phyloP scores from a whole-genome alignment of 202 grass and related monocot species.

The Saccharum hybrid region DNA sequence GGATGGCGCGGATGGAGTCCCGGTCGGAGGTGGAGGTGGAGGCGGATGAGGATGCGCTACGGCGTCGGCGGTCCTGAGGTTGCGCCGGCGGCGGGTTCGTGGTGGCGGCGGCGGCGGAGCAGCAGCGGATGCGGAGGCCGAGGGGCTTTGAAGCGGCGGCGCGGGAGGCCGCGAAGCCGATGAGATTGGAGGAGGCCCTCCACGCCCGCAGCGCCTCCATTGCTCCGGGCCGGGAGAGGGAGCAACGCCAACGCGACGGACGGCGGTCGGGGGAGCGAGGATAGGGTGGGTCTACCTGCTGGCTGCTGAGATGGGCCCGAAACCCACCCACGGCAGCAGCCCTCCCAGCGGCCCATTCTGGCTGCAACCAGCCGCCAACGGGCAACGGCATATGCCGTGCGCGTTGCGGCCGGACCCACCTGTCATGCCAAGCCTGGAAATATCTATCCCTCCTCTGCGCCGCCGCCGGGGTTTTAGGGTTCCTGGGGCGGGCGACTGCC shows the following conservation, averaged over 20 bases:
- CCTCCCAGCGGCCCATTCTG: neutral
- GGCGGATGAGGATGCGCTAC: slow-evolving; percentile 49
- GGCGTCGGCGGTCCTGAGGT: slow-evolving; percentile 62
- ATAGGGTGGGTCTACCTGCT: neutral
- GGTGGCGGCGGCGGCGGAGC: slow-evolving; percentile 57
- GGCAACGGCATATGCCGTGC: neutral
- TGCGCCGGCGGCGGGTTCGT: slow-evolving; percentile 38
- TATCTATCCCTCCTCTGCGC: slow-evolving; percentile 11
- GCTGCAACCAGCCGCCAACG: neutral
- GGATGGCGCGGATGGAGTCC: slow-evolving; percentile 90
- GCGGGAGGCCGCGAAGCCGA: slow-evolving; percentile 57
- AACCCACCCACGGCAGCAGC: neutral
- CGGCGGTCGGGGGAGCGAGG: neutral
- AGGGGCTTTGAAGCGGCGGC: slow-evolving; percentile 44
- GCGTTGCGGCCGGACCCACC: neutral
- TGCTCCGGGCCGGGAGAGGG: neutral
- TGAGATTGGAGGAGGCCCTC: slow-evolving; percentile 75
- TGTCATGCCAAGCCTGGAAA: slow-evolving; percentile 28
- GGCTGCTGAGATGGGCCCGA: neutral
- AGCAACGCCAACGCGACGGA: neutral
- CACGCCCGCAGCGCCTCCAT: slow-evolving; percentile 80
- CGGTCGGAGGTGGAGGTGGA: slow-evolving; percentile 94
- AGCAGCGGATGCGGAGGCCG: slow-evolving; percentile 58
- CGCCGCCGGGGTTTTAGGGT: slow-evolving; percentile 47
- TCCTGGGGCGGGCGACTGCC: neutral